A percentile compares a stretch with the other conserved stretches of the same genome.
Conservation (phyloP, 1,284 basidiomycete genomes). For the Trametes hirsuta region DNA sequence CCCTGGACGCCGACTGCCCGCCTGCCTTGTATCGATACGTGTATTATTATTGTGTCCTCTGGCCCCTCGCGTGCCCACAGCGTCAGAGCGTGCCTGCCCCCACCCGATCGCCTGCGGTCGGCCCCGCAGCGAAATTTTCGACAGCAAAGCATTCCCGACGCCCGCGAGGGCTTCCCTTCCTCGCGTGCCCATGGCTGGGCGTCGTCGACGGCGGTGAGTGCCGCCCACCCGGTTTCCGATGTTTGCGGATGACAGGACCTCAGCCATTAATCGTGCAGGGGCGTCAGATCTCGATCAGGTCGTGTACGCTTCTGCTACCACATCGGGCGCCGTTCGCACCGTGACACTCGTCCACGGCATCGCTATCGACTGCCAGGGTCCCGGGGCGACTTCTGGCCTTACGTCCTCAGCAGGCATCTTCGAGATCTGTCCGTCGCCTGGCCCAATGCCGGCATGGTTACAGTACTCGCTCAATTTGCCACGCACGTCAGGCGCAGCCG, state of each 20-base stretch:
- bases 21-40: constrained; percentile 13
- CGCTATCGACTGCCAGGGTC: background rate
- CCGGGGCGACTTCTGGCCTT: background rate
- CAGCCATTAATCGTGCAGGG: background rate
- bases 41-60: constrained; percentile 4
- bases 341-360: background rate
- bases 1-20: background rate
- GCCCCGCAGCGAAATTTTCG: background rate
- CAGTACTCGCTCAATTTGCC: too few relatives aligned
- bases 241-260: constrained; percentile 10
- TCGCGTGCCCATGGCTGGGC: background rate
- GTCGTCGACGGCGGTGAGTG: background rate
- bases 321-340: background rate
- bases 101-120: background rate
- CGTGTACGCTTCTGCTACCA: background rate
- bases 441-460: too few relatives aligned
- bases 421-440: too few relatives aligned
- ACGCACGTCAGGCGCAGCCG: too few relatives aligned
- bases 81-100: background rate
- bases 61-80: too few relatives aligned
- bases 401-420: background rate
- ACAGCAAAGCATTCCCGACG: background rate
- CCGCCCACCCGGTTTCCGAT: constrained; percentile 10
- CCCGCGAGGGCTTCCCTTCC: background rate
- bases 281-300: constrained; percentile 9